Evolutionary conservation across 148 eudicot genomes (phyloP).

Genomic region (Vaccinium darrowii): DNA sequence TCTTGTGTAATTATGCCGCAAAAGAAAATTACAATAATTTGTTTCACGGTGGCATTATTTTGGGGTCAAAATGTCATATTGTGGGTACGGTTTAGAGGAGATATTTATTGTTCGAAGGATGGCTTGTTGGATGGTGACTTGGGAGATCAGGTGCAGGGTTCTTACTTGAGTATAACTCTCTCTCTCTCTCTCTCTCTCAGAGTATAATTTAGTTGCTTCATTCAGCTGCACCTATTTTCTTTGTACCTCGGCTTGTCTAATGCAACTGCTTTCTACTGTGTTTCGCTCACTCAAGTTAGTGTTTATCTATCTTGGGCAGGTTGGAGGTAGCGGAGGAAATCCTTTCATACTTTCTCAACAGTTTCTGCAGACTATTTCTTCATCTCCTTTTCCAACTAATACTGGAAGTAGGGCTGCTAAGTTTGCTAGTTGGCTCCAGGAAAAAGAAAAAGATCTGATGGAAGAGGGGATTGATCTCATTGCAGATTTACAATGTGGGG

Average conservation of each 20-base stretch:
- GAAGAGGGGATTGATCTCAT: conserved; percentile 60
- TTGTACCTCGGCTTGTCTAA: background rate
- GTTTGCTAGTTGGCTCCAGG: conserved; percentile 65
- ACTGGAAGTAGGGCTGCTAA: conserved; percentile 75
- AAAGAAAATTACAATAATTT: background rate
- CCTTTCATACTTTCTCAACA: conserved; percentile 82
- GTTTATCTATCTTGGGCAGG: conserved; percentile 42
- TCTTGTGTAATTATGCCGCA: background rate
- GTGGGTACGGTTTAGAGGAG: background rate
- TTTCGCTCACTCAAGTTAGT: conserved; percentile 5
- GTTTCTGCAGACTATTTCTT: conserved; percentile 58
- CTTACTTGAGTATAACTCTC: background rate
- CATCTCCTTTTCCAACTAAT: conserved; percentile 70
- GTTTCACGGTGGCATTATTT: background rate
- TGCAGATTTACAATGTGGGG: conserved; percentile 88
- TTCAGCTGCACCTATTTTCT: background rate
- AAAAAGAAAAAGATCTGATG: conserved; percentile 63
- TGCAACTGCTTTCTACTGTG: conserved; percentile 11
- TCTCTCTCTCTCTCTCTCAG: background rate
- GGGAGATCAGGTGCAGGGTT: background rate
- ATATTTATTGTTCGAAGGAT: background rate
- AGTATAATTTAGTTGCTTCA: conserved; percentile 1
- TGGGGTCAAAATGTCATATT: background rate
- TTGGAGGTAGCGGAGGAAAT: conserved; percentile 58
- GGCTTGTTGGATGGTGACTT: background rate